Percentiles rank a stretch among this genome's conserved stretches.
These are phyloP conservation scores for Amylocarpus encephaloides DNA, from an alignment of 2,329 filamentous ascomycete genomes.

Conservation along the genomic window DNA sequence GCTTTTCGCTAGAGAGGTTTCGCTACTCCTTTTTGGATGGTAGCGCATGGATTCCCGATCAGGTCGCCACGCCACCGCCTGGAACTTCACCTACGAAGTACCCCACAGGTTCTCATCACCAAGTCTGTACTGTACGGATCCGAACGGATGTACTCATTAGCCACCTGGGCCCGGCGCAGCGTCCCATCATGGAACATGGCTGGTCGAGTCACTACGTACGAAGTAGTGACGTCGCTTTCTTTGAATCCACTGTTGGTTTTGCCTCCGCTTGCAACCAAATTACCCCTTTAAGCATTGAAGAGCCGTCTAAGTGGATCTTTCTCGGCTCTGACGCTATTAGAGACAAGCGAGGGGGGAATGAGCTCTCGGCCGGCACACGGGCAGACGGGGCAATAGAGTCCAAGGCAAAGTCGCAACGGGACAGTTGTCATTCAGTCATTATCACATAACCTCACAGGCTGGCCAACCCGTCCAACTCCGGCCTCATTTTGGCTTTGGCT, in stretches of 20 bases:
- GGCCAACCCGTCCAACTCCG: too few relatives aligned
- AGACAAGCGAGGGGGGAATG: too few relatives aligned
- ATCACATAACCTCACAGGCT: too few relatives aligned
- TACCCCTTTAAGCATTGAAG: background rate
- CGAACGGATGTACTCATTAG: too few relatives aligned
- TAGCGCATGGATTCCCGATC: background rate
- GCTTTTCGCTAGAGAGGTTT: background rate
- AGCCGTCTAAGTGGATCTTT: background rate
- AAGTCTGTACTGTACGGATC: too few relatives aligned
- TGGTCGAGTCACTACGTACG: background rate
- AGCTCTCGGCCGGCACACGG: too few relatives aligned
- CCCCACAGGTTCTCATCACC: conserved; percentile 3
- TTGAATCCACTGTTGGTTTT: background rate
- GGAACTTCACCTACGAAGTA: background rate
- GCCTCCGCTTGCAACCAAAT: background rate
- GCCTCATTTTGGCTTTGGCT: background rate
- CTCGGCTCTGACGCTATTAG: too few relatives aligned
- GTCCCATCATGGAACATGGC: background rate
- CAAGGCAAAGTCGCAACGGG: too few relatives aligned
- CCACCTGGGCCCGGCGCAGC: background rate
- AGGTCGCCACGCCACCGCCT: background rate
- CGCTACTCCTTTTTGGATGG: background rate
- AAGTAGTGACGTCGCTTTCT: background rate
- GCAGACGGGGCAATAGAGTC: too few relatives aligned
- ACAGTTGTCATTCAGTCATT: too few relatives aligned